phyloP scores from a whole-genome alignment of 805 yeast genomes.

The Saccharomyces jurei region DNA sequence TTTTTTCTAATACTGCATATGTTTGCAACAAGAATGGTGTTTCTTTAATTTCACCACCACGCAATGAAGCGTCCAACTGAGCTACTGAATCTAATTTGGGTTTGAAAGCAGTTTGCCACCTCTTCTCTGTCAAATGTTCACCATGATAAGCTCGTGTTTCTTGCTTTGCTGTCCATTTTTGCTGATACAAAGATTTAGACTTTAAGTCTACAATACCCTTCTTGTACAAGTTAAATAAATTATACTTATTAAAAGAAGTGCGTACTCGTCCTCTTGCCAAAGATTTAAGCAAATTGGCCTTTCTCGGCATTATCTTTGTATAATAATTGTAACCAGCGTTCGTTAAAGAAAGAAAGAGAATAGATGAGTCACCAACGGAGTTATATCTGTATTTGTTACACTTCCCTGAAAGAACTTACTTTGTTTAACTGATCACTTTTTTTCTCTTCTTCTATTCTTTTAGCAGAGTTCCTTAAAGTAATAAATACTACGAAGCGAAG shows the following conservation, averaged over 20 bases:
- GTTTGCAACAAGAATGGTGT: constrained; percentile 88
- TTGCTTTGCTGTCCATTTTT: constrained; percentile 84
- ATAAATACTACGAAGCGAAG: not conserved
- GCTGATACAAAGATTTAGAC: constrained; percentile 73
- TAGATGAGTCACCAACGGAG: not conserved
- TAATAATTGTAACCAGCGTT: not conserved
- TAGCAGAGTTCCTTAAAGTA: not conserved
- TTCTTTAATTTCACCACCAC: constrained; percentile 36
- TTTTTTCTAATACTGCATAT: constrained; percentile 76
- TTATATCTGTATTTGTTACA: not conserved
- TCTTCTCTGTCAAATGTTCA: constrained; percentile 77
- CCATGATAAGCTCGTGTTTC: constrained; percentile 96
- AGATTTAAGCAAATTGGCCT: constrained; percentile 48
- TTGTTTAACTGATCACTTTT: not conserved
- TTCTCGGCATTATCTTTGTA: constrained; percentile 45
- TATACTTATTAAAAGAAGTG: constrained; percentile 85
- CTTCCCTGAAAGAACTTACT: not conserved
- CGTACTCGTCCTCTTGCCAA: constrained; percentile 67
- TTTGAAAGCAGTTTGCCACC: constrained; percentile 67
- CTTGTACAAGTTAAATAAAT: constrained; percentile 80
- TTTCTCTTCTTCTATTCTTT: not conserved
- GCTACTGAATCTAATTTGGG: constrained; percentile 75
- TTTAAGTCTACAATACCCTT: constrained; percentile 48
- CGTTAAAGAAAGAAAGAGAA: not conserved
- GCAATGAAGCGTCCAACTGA: constrained; percentile 73